Conservation (phyloP, 306 rosid species). For the Mucuna pruriens region DNA sequence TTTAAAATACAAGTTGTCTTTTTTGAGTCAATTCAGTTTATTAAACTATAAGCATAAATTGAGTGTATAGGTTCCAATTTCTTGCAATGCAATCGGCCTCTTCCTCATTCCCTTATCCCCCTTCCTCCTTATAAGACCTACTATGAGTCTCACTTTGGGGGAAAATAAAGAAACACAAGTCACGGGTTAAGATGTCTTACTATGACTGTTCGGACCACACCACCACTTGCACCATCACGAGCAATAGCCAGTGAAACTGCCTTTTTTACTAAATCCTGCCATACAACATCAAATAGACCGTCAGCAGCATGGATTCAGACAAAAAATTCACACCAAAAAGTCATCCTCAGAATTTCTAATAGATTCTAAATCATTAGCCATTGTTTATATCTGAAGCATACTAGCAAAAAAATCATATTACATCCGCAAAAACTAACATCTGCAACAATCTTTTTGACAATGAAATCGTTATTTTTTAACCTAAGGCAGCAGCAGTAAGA, state of each 20-base stretch:
- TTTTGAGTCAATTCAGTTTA: not conserved
- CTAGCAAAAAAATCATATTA: not conserved
- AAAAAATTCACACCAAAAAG: not conserved
- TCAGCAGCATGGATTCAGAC: slow-evolving; percentile 25
- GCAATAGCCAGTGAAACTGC: slow-evolving; percentile 99
- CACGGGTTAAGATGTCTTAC: slow-evolving; percentile 52
- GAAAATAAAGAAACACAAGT: not conserved
- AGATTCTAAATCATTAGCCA: not conserved
- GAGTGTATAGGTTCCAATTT: not conserved
- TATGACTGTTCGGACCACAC: slow-evolving; percentile 91
- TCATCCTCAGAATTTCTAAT: not conserved
- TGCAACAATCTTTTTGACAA: slow-evolving; percentile 2
- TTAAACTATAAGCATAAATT: not conserved
- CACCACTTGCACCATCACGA: slow-evolving; percentile 99
- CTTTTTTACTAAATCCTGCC: slow-evolving; percentile 83
- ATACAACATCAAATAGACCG: not conserved
- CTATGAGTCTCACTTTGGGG: not conserved
- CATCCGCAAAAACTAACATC: slow-evolving; percentile 15
- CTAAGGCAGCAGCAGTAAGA: slow-evolving; percentile 14
- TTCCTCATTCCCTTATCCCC: not conserved
- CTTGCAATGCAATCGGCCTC: not conserved
- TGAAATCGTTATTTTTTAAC: not conserved
- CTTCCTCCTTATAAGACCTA: not conserved
- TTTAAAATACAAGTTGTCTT: not conserved
- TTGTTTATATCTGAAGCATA: slow-evolving; percentile 10